Evolutionary conservation across 202 grass and related monocot species (phyloP), one percentile per base, ranked within the genome.

Genomic region (Hordeum pubiflorum): DNA sequence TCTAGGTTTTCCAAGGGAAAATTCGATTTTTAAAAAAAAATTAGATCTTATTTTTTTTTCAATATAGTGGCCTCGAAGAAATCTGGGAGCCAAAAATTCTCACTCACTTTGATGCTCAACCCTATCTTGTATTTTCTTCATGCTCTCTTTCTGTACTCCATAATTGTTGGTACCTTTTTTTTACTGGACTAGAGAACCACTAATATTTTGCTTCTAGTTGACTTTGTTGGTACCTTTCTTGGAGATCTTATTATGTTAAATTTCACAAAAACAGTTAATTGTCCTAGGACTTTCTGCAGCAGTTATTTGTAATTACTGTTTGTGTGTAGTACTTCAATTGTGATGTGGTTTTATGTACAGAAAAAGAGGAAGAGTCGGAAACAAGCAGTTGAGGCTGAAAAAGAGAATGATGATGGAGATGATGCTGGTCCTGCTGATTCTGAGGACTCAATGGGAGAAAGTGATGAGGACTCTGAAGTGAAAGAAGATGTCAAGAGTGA

Each of bases 371-470:
- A 74, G 74, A 77, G 65, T 3, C 32, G 11, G 48, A 96, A 93
- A 66, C 69, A 84, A 89, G 23, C 69, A 55, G 74, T 46, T 81
- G 88, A 89, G 79, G 75, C 54, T 48, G 88, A 82, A 44, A 86
- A 99, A 76, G 95, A 86, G 63, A 79, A 91, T 83, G 87, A 81
- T 71, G 91, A 87, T 18, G 83, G 84, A 79, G 91, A 65, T 9
- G 86, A 91, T 71, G 84, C 41, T 27, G 88, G 69, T 44, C 81
- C 68, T 80, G 86, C 75, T 76, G 92, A 79, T 72, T 91, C 88
- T 58, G 87, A 90, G 72, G 91, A 96, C 83, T 89, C 83, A 29
- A 75, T 68, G 64, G 92, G 90, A 81, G 89, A 84, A 37, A 87
- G 82, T 83, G 84, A 82, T 75, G 86, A 91, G 21, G 85, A 84